Percentiles rank a stretch among this genome's conserved stretches.
These are phyloP conservation scores for Pythium rishiriense DNA, from an alignment of 352 stramenopile species.

Conservation along the genomic window DNA sequence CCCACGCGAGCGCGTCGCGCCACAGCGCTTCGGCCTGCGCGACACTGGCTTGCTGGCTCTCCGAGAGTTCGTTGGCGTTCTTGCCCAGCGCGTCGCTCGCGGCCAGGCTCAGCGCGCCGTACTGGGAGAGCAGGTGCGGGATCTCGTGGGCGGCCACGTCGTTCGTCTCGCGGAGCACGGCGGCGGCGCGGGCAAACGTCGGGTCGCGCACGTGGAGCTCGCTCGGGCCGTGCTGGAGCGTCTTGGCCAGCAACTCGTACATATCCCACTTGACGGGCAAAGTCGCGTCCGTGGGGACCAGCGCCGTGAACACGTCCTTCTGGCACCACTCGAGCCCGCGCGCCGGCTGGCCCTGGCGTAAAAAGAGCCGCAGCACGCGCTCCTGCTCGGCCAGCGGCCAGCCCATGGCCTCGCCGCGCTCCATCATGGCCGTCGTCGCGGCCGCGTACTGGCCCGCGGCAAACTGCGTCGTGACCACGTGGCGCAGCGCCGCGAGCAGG, in stretches of 20 bases:
- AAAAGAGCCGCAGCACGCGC: conserved; percentile 58
- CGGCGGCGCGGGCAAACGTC: conserved; percentile 55
- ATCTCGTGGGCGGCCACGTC: conserved; percentile 53
- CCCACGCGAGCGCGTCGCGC: conserved; percentile 65
- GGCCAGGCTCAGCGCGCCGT: conserved; percentile 56
- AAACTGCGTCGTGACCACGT: conserved; percentile 62
- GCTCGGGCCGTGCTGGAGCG: conserved; percentile 41
- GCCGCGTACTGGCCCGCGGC: conserved; percentile 55
- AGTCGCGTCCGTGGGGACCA: conserved; percentile 59
- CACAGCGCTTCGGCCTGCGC: conserved; percentile 71
- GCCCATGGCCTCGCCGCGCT: conserved; percentile 70
- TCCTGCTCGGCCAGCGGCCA: conserved; percentile 74
- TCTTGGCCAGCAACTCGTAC: conserved; percentile 65
- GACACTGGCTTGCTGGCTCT: conserved; percentile 47
- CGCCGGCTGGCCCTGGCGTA: conserved; percentile 53
- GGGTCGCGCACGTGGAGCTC: conserved; percentile 53
- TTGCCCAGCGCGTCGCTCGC: conserved; percentile 40
- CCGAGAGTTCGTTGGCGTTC: conserved; percentile 34
- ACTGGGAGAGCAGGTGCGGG: conserved; percentile 72
- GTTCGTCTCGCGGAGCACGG: conserved; percentile 67
- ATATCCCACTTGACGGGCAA: conserved; percentile 70
- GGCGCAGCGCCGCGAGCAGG: conserved; percentile 55
- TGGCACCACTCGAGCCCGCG: conserved; percentile 53
- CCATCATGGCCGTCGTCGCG: conserved; percentile 58
- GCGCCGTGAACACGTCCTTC: conserved; percentile 50